These are phyloP conservation scores for Sclerotiophoma versabilis DNA, from an alignment of 2,329 filamentous ascomycete species.

Conservation along the genomic window DNA sequence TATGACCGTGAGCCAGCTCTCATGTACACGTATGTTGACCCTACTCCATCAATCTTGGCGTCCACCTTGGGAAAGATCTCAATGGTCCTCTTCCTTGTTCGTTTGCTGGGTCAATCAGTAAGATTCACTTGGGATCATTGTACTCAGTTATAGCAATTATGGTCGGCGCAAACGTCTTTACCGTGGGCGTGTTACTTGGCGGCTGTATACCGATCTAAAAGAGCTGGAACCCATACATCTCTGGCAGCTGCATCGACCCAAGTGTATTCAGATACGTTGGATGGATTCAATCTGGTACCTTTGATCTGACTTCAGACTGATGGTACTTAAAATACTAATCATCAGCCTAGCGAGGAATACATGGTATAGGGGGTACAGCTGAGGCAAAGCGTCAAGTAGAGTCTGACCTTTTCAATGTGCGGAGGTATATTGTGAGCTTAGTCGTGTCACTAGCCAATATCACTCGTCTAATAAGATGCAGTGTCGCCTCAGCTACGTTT, in stretches of 20 bases:
- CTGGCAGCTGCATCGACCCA: neutral
- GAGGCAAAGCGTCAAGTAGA: slow-evolving; percentile 1
- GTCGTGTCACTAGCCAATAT: too few relatives aligned
- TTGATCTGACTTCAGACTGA: too few relatives aligned
- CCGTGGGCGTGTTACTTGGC: neutral
- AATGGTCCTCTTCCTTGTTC: neutral
- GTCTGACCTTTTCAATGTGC: neutral
- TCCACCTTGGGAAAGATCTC: neutral
- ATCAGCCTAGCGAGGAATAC: too few relatives aligned
- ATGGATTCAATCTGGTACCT: neutral
- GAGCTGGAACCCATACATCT: neutral
- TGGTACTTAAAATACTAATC: too few relatives aligned
- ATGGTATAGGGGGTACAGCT: slow-evolving; percentile 3
- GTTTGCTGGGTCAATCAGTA: neutral
- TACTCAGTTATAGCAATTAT: neutral
- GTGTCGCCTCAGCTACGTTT: neutral
- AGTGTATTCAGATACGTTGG: neutral
- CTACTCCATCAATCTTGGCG: neutral
- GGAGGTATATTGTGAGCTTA: neutral
- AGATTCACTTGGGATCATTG: neutral
- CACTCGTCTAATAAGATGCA: neutral
- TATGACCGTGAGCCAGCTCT: neutral
- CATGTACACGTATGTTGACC: neutral
- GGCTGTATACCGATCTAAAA: neutral
- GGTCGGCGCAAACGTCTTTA: neutral